Evolutionary conservation across 2,329 filamentous ascomycete genomes (phyloP).

Genomic region (Plenodomus biglobosus): DNA sequence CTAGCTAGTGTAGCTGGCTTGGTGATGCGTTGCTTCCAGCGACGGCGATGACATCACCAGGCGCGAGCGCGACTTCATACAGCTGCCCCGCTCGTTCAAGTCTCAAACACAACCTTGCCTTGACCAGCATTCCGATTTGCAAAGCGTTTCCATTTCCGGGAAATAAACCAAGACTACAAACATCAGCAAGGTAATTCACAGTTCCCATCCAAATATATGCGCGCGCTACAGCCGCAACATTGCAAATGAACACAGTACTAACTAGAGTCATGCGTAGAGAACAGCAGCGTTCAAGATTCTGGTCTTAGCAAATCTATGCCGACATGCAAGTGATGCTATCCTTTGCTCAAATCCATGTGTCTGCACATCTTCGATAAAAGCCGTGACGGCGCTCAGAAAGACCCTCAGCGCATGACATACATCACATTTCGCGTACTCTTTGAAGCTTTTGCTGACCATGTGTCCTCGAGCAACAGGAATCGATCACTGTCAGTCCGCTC

Average conservation of each 20-base stretch:
- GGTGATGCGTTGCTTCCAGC: conserved; percentile 13
- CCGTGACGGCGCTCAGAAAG: neutral
- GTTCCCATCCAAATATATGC: conserved; percentile 2
- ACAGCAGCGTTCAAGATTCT: conserved; percentile 14
- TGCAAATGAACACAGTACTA: conserved; percentile 17
- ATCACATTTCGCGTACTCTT: neutral
- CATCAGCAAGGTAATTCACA: conserved; percentile 12
- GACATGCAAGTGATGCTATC: conserved; percentile 34
- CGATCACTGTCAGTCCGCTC: conserved; percentile 74
- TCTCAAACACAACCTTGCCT: conserved; percentile 20
- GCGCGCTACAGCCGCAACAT: conserved; percentile 8
- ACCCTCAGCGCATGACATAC: neutral
- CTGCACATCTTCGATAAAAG: neutral
- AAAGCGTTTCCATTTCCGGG: conserved; percentile 13
- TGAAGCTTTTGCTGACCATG: conserved; percentile 27
- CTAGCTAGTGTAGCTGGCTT: neutral
- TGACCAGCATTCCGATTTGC: conserved; percentile 13
- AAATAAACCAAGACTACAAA: neutral
- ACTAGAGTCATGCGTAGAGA: conserved; percentile 23
- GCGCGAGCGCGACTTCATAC: conserved; percentile 13
- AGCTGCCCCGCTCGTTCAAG: conserved; percentile 12
- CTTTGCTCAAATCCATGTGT: no score
- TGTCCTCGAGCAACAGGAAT: conserved; percentile 56
- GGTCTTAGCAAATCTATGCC: conserved; percentile 7
- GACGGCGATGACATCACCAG: conserved; percentile 25